Percentiles rank a stretch among this genome's conserved stretches.
Conservation (phyloP, 495 filamentous ascomycete species). For the Achaetomiella virescens region DNA sequence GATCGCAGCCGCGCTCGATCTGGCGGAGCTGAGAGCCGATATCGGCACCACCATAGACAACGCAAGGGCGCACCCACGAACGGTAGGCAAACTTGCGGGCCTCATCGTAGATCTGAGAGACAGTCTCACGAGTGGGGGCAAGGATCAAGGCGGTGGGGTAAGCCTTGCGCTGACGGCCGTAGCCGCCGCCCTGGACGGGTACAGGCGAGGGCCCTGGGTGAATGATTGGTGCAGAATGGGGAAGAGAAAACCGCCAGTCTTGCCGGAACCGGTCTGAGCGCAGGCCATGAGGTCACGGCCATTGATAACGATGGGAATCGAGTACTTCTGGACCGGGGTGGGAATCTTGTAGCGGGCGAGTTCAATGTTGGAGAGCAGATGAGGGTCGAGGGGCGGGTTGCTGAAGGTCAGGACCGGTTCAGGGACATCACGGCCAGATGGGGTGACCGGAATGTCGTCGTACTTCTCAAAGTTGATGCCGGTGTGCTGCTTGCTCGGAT, state of each 20-base stretch:
- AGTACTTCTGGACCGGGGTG: conserved; percentile 97
- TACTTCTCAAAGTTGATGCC: conserved; percentile 99
- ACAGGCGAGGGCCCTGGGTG: conserved; percentile 73
- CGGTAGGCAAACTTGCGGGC: conserved; percentile 97
- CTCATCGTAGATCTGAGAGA: conserved; percentile 98
- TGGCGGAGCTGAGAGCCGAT: conserved; percentile 94
- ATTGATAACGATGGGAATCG: conserved; percentile 92
- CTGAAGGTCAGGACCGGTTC: conserved; percentile 86
- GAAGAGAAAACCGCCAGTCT: conserved; percentile 98
- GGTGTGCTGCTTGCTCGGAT: conserved; percentile 88
- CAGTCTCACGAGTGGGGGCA: conserved; percentile 93
- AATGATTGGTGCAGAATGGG: conserved; percentile 95
- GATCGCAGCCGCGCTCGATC: conserved; percentile 96
- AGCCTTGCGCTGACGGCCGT: conserved; percentile 84
- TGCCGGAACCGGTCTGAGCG: conserved; percentile 97
- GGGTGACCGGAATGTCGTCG: conserved; percentile 97
- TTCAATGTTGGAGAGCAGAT: conserved; percentile 84
- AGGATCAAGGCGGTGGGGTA: conserved; percentile 93
- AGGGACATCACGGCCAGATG: conserved; percentile 88
- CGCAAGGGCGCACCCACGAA: conserved; percentile 96
- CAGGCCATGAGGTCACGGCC: conserved; percentile 98
- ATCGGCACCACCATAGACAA: conserved; percentile 98
- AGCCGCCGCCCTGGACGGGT: conserved; percentile 59
- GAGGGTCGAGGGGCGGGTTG: conserved; percentile 89
- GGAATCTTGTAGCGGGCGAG: conserved; percentile 89